A percentile compares a stretch with the other conserved stretches of the same genome.
Conservation (phyloP, 1,139 yeast species). For the Sugiyamaella castrensis region DNA sequence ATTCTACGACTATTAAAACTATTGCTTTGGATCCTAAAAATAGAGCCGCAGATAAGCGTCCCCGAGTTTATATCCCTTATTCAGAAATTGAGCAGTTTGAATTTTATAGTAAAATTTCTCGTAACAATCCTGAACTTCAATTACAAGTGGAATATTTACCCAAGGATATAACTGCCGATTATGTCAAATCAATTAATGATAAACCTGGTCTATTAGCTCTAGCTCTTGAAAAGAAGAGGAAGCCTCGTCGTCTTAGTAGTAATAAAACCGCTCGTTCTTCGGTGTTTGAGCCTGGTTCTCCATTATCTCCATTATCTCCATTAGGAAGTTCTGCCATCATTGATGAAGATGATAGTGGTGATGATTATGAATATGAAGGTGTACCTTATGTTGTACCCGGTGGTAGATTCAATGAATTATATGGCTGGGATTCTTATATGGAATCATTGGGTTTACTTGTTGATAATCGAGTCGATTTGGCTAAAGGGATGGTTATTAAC, state of each 20-base stretch:
- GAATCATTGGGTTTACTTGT: constrained; percentile 78
- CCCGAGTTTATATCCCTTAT: constrained; percentile 76
- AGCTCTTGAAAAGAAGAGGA: constrained; percentile 55
- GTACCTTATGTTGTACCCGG: constrained; percentile 96
- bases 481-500: constrained; percentile 90
- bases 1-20: constrained; percentile 53
- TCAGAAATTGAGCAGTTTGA: constrained; percentile 69
- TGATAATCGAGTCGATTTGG: constrained; percentile 63
- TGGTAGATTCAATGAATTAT: constrained; percentile 91
- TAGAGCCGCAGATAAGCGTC: constrained; percentile 53
- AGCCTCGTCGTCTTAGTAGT: constrained; percentile 28
- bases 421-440: constrained; percentile 98
- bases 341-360: constrained; percentile 44
- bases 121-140: constrained; percentile 52
- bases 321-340: not conserved
- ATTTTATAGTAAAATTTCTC: constrained; percentile 57
- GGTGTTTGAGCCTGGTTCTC: too few species aligned
- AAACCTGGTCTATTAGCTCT: constrained; percentile 86
- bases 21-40: constrained; percentile 83
- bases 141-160: constrained; percentile 74
- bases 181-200: constrained; percentile 70
- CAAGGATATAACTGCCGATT: constrained; percentile 59
- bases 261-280: too few species aligned
- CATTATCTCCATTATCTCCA: not conserved
- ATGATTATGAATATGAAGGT: constrained; percentile 48